These are phyloP conservation scores for Ceratocystis smalleyi DNA, from an alignment of 2,329 filamentous ascomycete species.

Conservation along the genomic window DNA sequence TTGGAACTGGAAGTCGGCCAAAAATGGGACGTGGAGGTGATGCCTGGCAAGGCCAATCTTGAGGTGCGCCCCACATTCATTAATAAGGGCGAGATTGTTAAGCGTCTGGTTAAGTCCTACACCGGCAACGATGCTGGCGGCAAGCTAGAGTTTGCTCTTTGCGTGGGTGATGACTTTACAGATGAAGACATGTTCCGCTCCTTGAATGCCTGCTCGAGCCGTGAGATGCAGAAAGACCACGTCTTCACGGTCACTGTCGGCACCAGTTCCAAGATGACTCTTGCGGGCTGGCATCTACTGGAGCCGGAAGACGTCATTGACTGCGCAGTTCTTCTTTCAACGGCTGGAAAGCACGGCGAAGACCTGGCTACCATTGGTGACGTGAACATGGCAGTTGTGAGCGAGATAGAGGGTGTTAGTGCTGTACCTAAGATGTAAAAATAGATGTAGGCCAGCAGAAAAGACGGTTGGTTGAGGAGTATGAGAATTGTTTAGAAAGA, in stretches of 20 bases:
- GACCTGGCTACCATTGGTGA: constrained; percentile 32
- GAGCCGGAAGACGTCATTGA: constrained; percentile 82
- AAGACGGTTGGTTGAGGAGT: not conserved
- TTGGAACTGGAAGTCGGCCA: constrained; percentile 61
- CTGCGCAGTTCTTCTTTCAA: constrained; percentile 40
- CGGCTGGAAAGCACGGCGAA: constrained; percentile 27
- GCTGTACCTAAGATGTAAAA: constrained; percentile 27
- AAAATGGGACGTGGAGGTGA: constrained; percentile 85
- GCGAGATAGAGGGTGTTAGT: constrained; percentile 38
- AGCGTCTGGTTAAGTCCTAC: constrained; percentile 64
- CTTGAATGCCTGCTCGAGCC: constrained; percentile 44
- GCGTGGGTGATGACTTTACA: constrained; percentile 87
- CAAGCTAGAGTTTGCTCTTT: constrained; percentile 69
- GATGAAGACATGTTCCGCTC: constrained; percentile 95
- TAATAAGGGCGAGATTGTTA: constrained; percentile 94
- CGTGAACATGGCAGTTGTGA: constrained; percentile 41
- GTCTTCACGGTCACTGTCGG: constrained; percentile 88
- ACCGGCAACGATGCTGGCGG: constrained; percentile 34
- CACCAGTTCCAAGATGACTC: constrained; percentile 77
- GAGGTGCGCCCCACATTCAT: constrained; percentile 94
- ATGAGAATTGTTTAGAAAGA: not conserved
- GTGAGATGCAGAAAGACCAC: constrained; percentile 41
- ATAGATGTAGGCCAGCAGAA: not conserved
- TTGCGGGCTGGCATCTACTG: constrained; percentile 77
- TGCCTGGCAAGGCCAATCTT: constrained; percentile 90